A percentile compares a stretch with the other conserved stretches of the same genome.
Conservation (phyloP, 352 stramenopile genomes). For the Globisporangium megalacanthum region DNA sequence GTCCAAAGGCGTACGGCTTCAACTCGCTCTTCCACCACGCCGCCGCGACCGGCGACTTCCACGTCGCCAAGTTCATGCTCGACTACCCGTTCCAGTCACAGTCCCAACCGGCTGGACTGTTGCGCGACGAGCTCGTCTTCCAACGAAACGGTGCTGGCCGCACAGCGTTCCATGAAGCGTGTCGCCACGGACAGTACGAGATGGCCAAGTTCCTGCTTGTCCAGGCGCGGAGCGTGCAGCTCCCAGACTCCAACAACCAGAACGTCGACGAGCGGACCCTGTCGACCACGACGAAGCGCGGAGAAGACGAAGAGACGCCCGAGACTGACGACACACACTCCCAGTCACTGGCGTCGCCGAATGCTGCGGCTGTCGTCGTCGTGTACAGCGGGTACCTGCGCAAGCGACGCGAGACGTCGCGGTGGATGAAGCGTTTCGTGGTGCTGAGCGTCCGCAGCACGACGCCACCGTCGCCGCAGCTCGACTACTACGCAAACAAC, state of each 20-base stretch:
- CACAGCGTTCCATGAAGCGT: slow-evolving; percentile 71
- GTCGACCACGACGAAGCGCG: neutral
- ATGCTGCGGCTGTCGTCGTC: slow-evolving; percentile 3
- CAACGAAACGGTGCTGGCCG: slow-evolving; percentile 48
- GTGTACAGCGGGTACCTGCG: slow-evolving; percentile 56
- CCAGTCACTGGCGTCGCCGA: neutral
- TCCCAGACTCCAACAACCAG: slow-evolving; percentile 8
- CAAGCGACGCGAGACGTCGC: slow-evolving; percentile 74
- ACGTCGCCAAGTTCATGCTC: slow-evolving; percentile 78
- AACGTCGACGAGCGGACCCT: too few relatives aligned
- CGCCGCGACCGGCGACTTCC: slow-evolving; percentile 57
- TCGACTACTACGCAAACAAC: slow-evolving; percentile 69
- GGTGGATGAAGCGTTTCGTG: slow-evolving; percentile 77
- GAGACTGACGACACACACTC: too few relatives aligned
- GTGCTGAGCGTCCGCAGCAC: slow-evolving; percentile 38
- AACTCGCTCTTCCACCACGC: slow-evolving; percentile 73
- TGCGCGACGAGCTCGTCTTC: slow-evolving; percentile 23
- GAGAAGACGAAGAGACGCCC: slow-evolving; percentile 13
- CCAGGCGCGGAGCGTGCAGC: slow-evolving; percentile 9
- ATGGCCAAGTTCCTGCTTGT: slow-evolving; percentile 64
- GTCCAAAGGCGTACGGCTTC: slow-evolving; percentile 42
- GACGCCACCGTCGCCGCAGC: slow-evolving; percentile 22
- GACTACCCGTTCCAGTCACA: slow-evolving; percentile 15
- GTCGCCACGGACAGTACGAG: slow-evolving; percentile 53
- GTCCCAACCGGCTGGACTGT: neutral